Evolutionary conservation across 192 early-diverging fungal species (phyloP), one percentile per base, ranked within the genome.

Genomic region (Borealophlyctis nickersoniae): DNA sequence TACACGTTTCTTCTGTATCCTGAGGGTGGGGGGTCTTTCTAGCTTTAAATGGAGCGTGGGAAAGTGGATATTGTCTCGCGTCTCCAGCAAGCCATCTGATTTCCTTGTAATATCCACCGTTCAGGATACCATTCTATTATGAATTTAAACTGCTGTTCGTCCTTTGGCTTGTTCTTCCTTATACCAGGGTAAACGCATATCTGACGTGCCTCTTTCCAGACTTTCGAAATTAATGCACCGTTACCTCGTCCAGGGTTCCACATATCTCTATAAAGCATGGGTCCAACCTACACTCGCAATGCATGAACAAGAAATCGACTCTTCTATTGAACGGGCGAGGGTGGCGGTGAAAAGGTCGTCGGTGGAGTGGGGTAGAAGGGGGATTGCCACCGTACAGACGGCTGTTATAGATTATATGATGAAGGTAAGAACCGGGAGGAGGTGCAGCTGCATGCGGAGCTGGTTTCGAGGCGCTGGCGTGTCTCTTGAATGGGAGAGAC

Each of bases 71-170:
- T 45, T 28, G 22, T 49, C 5, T 22, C 19, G 34, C 9, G 23
- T 31, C 58, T 19, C 2, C 27, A 11, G 2, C 34, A 36, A 24
- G 13, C 23, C 28, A 22, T 19, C 3, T 57, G 39, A 13, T 59
- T 7, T 66, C 19, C 22, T 24, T 0, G 35, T 51, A 23, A 59
- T 9, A 16, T 33, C 58, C 0, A 56, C n/a, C 24, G 49, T 19
- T 13, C 0, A 69, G 67, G 67, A 9, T 69, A 9, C 67, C 67
- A 28, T 35, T 69, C 19, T 69, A 69, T 54, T 69, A 63, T 24
- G 67, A 69, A 28, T 23, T 56, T 22, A 69, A 69, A 48, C 39
- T 63, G 2, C 51, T 69, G 13, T 55, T 69, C 29, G 55, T 69
- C 24, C 31, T 69, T 3, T 69, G 60, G 67, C 54, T 69, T 3